Conservation (phyloP, 2,329 filamentous ascomycete species). For the Boeremia lycopersici region DNA sequence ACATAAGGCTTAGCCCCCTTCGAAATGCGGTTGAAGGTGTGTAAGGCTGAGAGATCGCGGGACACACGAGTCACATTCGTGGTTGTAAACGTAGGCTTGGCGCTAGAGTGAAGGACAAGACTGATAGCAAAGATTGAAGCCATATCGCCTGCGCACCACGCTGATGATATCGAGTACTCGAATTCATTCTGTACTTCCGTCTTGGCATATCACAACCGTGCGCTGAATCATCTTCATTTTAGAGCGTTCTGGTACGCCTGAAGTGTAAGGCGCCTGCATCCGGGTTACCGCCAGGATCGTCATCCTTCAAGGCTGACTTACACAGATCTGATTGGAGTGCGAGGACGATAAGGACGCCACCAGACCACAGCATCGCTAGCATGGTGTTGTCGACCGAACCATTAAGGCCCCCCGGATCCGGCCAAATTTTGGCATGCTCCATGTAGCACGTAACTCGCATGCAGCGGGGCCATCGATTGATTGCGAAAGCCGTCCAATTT, state of each 20-base stretch:
- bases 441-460: not conserved
- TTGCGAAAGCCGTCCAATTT: not conserved
- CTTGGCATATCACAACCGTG: constrained; percentile 2
- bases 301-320: not conserved
- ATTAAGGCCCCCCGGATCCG: not conserved
- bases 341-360: not conserved
- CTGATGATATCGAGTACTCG: not conserved
- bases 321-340: not conserved
- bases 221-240: not conserved
- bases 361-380: not conserved
- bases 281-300: not conserved
- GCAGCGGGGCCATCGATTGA: no score
- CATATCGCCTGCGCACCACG: not conserved
- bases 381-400: not conserved
- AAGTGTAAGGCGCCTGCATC: not conserved
- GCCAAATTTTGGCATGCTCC: not conserved
- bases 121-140: not conserved
- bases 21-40: not conserved
- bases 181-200: not conserved
- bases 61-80: not conserved
- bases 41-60: not conserved
- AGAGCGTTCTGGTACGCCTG: not conserved
- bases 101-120: not conserved
- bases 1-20: not conserved
- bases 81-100: not conserved